Base-by-base conservation (phyloP, 2,329 filamentous ascomycete species). In the Epichloe baconii region DNA sequence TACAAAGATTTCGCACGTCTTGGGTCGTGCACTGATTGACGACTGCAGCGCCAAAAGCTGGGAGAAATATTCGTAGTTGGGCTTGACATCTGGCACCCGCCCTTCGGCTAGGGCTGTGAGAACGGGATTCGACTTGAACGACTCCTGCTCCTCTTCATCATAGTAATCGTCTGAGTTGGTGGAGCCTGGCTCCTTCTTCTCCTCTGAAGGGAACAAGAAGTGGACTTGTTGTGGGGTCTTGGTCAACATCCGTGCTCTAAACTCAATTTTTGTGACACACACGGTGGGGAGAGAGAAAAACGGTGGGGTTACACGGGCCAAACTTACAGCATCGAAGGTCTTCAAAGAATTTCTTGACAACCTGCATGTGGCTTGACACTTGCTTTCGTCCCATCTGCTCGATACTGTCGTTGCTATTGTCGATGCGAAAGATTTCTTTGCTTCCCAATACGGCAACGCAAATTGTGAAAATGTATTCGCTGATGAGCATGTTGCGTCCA, bases 331-430 rank as follows among this genome's bases (percentile, higher is more conserved):
- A 80, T 43, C 78, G 74, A 55, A 84, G 71, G 50, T 77, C 75
- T 51, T 75, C 72, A 56, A 85, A 78, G 62, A 84, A 83, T 48
- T 78, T 78, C 68, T 85, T 85, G 51, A 85, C 68, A 14, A 86
- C 82, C 61, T 86, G 82, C 60, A 85, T 85, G 60, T 85, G 82
- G 61, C 80, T 85, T 2, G 81, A 85, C 5, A 85, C 79, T 59
- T 83, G 80, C 63, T 85, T 85, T 52, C 79, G 71, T 54, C 73
- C 69, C 62, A 76, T 73, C 52, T 73, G 67, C 58, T 69, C 67
- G 47, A 69, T 69, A 55, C 67, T 69, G 50, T 70, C 67, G 51
- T 68, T 69, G 61, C 67, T 69, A 55, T 70, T 70, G 54, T 70
- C 67, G 58, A 70, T 69, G 48, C 67, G 63, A 53, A 70, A 70